Percentiles rank a stretch among this genome's conserved stretches.
phyloP scores from a whole-genome alignment of 148 eudicot genomes.

The Rhododendron ovatum region DNA sequence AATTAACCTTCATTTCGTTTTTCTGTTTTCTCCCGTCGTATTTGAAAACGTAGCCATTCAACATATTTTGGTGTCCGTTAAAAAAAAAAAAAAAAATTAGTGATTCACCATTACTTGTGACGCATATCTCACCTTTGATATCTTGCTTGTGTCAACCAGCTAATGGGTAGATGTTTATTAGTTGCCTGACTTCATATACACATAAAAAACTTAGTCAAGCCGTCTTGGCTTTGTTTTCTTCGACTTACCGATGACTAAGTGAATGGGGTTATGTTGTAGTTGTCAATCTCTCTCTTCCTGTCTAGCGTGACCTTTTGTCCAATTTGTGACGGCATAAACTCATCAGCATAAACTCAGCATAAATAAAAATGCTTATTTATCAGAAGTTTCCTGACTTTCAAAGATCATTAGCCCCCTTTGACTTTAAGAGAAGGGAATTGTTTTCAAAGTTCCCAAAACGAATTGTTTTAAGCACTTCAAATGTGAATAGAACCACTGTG shows the following conservation, averaged over 20 bases:
- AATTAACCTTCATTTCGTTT: neutral
- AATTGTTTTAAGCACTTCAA: neutral
- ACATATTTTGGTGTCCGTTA: neutral
- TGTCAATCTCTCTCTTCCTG: neutral
- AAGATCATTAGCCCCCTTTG: neutral
- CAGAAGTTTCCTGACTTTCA: neutral
- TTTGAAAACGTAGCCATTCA: neutral
- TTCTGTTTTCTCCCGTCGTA: neutral
- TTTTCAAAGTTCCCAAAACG: neutral
- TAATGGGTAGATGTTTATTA: neutral
- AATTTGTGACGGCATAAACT: neutral
- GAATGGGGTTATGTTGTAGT: neutral
- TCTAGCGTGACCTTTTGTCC: neutral
- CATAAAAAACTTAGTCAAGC: neutral
- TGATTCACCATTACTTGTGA: neutral
- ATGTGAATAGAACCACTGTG: neutral
- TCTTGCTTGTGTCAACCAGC: neutral
- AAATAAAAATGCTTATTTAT: neutral
- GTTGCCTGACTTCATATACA: neutral
- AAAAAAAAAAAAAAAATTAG: too few relatives aligned
- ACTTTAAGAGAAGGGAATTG: neutral
- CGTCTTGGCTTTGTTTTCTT: neutral
- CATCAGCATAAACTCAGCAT: neutral
- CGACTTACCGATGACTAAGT: neutral
- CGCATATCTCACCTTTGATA: neutral